Evolutionary conservation across 129 eudicot genomes (phyloP), one percentile per base, ranked within the genome.

Genomic region (Centaurea solstitialis): DNA sequence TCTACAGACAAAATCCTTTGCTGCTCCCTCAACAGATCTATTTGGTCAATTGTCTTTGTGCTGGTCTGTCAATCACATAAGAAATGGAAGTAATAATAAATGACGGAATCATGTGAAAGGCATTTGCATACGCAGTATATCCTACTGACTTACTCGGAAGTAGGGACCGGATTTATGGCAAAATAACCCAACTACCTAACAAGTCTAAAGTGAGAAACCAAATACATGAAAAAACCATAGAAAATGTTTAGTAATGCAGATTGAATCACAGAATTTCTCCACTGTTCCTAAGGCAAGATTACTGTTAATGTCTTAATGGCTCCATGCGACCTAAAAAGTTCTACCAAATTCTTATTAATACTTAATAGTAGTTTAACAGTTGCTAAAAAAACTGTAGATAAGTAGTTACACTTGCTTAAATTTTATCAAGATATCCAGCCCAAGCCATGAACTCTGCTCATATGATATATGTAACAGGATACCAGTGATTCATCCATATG

Each of bases 1-100:
- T 92, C 91, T 79, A 87, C 97, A 21, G 91, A 86, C 84, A 92
- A 79, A 80, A 90, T 87, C 90, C 91, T 92, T 57, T 92, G 92
- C 70, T 90, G 97, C 85, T 92, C 93, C 80, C 90, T 85, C 86
- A 90, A 78, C 50, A 90, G 93, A 77, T 92, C 94, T 69, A 92
- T 81, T 79, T 92, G 90, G 73, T 92, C 93, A 40, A 81, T 81
- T 40, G 91, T 85, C 81, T 87, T 83, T 59, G 71, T 71, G 85
- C 90, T 85, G 35, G 89, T 80, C 97, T 90, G 86, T 66, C 41
- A 78, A 33, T 79, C 68, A 76, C 68, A 79, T 35, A 75, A 78
- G 47, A 43, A 62, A 73, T 9, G 21, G 62, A 77, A 74, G 66
- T 59, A 64, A n/a, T 65, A 23, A 64, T n/a, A n/a, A n/a, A 70